Evolutionary conservation across 2,329 filamentous ascomycete genomes (phyloP), one percentile per base, ranked within the genome.

Genomic region (Botrytis hyacinthi): DNA sequence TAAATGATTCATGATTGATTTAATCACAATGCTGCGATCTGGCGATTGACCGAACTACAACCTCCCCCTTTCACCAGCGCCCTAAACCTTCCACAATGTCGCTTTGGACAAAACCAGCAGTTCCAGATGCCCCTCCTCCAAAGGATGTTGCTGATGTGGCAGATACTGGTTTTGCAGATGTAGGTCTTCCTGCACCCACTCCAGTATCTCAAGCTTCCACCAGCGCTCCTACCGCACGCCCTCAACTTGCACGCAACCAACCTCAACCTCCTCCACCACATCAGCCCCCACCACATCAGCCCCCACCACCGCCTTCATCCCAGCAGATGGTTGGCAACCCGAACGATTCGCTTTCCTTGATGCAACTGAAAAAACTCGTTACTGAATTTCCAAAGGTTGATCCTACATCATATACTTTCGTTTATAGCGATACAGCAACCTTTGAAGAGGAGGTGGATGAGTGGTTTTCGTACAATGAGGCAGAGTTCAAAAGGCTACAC

Each of bases 391-490:
- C 92, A 26, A 89, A 88, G 76, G 81, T 86, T 70, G 92, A 94
- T 77, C 88, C 91, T 68, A 85, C 87, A 61, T 89, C 90, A 18
- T 99, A 99, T 85, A 94, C 96, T 75, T 99, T 97, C 81, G 89
- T 88, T 76, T 95, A 95, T 83, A 85, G 88, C 40, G 92, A 95
- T 82, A 87, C 88, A 73, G 90, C 91, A 35, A 85, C 89, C 0
- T 91, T 97, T 78, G 90, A 93, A 29, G 93, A 96, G 76, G 96
- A 99, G 84, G 87, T 99, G 66, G 94, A 98, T 81, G 96, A 99
- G 84, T 99, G 96, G 96, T 99, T 99, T 83, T 90, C 92, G 71
- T 98, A 98, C 83, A 92, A 92, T 78, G 91, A 94, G 75, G 92
- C 93, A 82, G 95, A 98, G 81, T 93, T 93, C 83, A 87, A 91